Evolutionary conservation across 805 yeast species (phyloP), one percentile per base, ranked within the genome.

Genomic region (Crinitomyces ghanaensis): DNA sequence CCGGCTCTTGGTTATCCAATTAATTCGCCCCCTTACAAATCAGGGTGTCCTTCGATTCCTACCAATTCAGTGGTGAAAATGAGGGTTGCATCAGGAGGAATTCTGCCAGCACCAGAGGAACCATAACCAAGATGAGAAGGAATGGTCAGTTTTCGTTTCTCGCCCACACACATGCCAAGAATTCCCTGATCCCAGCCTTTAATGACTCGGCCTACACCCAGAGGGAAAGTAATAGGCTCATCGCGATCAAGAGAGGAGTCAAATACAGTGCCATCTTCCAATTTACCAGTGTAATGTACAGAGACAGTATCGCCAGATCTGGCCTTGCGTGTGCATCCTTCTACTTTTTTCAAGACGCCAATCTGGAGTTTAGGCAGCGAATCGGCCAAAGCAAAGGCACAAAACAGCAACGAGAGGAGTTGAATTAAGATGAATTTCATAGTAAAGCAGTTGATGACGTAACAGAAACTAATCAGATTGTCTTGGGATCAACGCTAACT

Each of bases 171-270:
- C 93, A 81, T 81, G 21, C 78, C 74, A 24, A 63, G 46, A 32
- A 84, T 60, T 26, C 95, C 95, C 57, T 77, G 72, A 42, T 85
- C 96, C 95, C 95, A 85, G 38, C 96, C 95, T 39, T 65, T 51
- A 50, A 85, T 85, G 20, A 85, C 95, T 48, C 70, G 77, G 4
- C 93, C 86, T 17, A 57, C 54, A 26, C 95, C 96, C 34, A 86
- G 59, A n/a, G 57, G 57, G 57, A 85, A 85, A 26, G 65, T 53
- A 39, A 85, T 63, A 29, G 96, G 95, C 28, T 54, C 46, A 9
- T 72, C 74, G 49, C 93, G 69, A 15, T 54, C 50, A 36, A 65
- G 57, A 2, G 93, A 80, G 6, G 82, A 70, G 56, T 85, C 96
- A 50, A 85, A 86, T 4, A 66, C 73, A 4, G 71, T 62, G 3